A percentile compares a stretch with the other conserved stretches of the same genome.
Evolutionary conservation across 768 basidiomycete species (phyloP).

Genomic region (Butyriboletus loyo): DNA sequence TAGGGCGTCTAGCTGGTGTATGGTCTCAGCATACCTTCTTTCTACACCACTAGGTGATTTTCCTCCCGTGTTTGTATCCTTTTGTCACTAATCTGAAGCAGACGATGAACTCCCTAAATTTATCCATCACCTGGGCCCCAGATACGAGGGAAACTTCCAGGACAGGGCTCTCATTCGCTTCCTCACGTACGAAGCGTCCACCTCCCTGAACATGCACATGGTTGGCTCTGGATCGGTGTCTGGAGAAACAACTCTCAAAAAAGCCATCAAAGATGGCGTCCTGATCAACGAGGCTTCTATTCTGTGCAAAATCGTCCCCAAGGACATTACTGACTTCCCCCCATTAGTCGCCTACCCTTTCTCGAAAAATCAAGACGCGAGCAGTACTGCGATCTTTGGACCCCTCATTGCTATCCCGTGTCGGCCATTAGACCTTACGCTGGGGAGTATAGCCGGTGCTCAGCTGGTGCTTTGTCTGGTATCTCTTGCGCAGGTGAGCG

Average conservation of each 20-base stretch:
- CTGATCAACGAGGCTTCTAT: constrained; percentile 39
- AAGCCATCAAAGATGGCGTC: constrained; percentile 41
- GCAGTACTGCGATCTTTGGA: constrained; percentile 32
- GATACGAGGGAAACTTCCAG: constrained; percentile 75
- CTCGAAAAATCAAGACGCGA: background rate
- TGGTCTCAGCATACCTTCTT: constrained; percentile 64
- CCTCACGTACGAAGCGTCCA: constrained; percentile 81
- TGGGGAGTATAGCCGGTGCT: constrained; percentile 85
- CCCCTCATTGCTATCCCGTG: constrained; percentile 61
- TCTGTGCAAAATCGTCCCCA: constrained; percentile 39
- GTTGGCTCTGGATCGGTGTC: constrained; percentile 45
- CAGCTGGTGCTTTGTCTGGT: constrained; percentile 70
- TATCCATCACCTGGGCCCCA: constrained; percentile 78
- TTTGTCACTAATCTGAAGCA: constrained; percentile 27
- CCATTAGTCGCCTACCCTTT: constrained; percentile 7
- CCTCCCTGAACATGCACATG: constrained; percentile 79
- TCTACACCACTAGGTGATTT: constrained; percentile 53
- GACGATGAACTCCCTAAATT: constrained; percentile 72
- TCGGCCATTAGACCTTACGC: constrained; percentile 63
- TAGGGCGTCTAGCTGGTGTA: constrained; percentile 51
- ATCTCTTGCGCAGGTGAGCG: constrained; percentile 66
- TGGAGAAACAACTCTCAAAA: constrained; percentile 37
- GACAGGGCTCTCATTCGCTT: constrained; percentile 67
- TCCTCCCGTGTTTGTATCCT: background rate
- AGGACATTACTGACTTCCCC: constrained; percentile 11